These are phyloP conservation scores for Clavariopsis aquatica DNA, from an alignment of 495 filamentous ascomycete genomes.

Conservation along the genomic window DNA sequence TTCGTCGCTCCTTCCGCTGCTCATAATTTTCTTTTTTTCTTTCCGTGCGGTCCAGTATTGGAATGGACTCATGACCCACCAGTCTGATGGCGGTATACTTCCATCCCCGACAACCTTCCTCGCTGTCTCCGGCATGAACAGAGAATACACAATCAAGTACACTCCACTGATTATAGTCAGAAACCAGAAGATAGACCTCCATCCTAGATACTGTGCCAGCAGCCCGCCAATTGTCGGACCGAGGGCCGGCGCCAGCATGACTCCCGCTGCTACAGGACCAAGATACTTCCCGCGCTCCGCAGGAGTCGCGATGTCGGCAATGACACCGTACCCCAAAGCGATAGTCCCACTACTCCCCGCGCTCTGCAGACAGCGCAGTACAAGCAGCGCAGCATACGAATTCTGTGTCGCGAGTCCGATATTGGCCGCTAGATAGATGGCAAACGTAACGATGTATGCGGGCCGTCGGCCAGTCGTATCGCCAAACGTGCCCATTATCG, in stretches of 20 bases:
- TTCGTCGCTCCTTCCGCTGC: no score
- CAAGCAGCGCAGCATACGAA: conserved; percentile 41
- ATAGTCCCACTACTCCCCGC: conserved; percentile 40
- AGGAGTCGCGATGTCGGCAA: conserved; percentile 39
- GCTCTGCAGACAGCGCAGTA: conserved; percentile 39
- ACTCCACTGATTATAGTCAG: conserved; percentile 58
- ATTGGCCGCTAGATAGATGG: conserved; percentile 41
- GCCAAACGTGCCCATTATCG: conserved; percentile 38
- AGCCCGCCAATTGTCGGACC: conserved; percentile 59
- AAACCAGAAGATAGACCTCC: conserved; percentile 75
- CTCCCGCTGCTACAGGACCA: conserved; percentile 19
- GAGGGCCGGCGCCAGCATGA: conserved; percentile 28
- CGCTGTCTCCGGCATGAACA: conserved; percentile 66
- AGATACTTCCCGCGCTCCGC: conserved; percentile 40
- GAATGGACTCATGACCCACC: conserved; percentile 30
- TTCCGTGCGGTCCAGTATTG: no score
- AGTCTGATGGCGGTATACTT: conserved; percentile 54
- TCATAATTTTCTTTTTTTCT: background rate
- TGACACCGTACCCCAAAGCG: conserved; percentile 37
- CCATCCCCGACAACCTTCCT: conserved; percentile 73
- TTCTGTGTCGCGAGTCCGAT: conserved; percentile 38
- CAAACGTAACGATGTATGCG: conserved; percentile 38
- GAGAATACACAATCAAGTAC: conserved; percentile 53
- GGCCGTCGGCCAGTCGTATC: conserved; percentile 38
- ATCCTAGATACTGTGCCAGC: conserved; percentile 63